These are phyloP conservation scores for Wallacemonas sp. DNA, from an alignment of 208 protist genomes.

Conservation along the genomic window DNA sequence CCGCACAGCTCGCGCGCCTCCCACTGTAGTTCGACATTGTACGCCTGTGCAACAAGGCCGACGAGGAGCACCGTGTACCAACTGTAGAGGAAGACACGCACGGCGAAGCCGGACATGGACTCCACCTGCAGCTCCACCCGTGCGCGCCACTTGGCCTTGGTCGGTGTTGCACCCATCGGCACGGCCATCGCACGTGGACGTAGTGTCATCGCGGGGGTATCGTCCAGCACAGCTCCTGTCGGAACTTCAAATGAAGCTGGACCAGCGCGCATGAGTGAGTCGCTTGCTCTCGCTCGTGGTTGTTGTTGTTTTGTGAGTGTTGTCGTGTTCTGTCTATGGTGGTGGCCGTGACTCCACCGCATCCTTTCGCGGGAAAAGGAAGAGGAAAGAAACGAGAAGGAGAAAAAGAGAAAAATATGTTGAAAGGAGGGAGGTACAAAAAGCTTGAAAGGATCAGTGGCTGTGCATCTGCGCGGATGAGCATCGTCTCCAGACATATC, in stretches of 20 bases:
- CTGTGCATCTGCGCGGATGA: neutral
- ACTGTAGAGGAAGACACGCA: constrained; percentile 54
- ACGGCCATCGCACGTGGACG: neutral
- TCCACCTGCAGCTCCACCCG: constrained; percentile 70
- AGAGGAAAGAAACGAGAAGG: constrained; percentile 6
- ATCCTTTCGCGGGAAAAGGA: neutral
- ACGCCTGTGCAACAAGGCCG: constrained; percentile 55
- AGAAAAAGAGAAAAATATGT: constrained; percentile 15
- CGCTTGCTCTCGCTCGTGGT: no score
- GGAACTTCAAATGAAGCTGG: no score
- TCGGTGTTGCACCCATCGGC: neutral
- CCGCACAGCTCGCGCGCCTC: constrained; percentile 64
- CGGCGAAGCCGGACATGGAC: constrained; percentile 58
- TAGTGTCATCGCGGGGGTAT: no score
- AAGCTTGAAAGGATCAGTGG: neutral
- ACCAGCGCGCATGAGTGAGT: no score
- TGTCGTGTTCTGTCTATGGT: no score
- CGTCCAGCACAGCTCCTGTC: no score
- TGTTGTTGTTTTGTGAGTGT: no score
- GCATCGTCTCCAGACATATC: no score
- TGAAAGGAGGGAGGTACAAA: neutral
- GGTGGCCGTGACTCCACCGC: no score
- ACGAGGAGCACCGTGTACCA: constrained; percentile 71
- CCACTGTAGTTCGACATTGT: constrained; percentile 65
- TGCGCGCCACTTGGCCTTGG: neutral